Evolutionary conservation across 179 eudicot species (phyloP), one percentile per base, ranked within the genome.

Genomic region (Gypsophila paniculata): DNA sequence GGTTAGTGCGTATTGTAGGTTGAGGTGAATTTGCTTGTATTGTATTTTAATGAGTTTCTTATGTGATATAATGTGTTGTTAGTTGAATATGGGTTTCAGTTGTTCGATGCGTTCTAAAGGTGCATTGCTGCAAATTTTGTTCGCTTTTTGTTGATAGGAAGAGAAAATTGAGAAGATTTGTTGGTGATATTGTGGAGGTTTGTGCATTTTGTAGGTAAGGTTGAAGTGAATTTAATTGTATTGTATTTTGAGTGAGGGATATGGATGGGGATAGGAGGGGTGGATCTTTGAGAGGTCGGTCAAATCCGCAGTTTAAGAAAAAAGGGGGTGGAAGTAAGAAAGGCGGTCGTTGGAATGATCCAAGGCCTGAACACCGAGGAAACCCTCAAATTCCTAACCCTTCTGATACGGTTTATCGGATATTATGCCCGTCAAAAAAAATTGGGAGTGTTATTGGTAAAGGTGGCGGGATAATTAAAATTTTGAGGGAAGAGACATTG

Each of bases 361-460:
- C 80, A 72, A 68, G 80, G 60, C 82, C 49, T 0, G 89, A 87
- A 23, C 81, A 75, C 42, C 46, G 63, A 13, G 81, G 74, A 36
- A 75, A 77, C 52, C 65, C 78, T 68, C 89, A 78, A 72, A 72
- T 77, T 72, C 88, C 87, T 18, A 70, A 79, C 54, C 72, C 86
- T 57, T 62, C 88, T 51, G 95, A 91, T 55, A 90, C 97, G 14
- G 85, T 84, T 25, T 91, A 91, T 68, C 81, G 90, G 17, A 91
- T 91, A 70, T 85, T 90, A 2, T 90, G 93, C 77, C 87, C 85
- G 10, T 83, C 91, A 19, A 81, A 61, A 61, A 86, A 84, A 80
- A 86, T 90, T 59, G 97, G 97, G 51, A 81, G 90, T 80, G 93
- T 91, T 29, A 88, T 90, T 70, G 97, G 97, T 13, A 91, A 88